Percentiles rank a stretch among this genome's conserved stretches.
These are phyloP conservation scores for Penicillium pulvis DNA, from an alignment of 495 filamentous ascomycete species.

Conservation along the genomic window DNA sequence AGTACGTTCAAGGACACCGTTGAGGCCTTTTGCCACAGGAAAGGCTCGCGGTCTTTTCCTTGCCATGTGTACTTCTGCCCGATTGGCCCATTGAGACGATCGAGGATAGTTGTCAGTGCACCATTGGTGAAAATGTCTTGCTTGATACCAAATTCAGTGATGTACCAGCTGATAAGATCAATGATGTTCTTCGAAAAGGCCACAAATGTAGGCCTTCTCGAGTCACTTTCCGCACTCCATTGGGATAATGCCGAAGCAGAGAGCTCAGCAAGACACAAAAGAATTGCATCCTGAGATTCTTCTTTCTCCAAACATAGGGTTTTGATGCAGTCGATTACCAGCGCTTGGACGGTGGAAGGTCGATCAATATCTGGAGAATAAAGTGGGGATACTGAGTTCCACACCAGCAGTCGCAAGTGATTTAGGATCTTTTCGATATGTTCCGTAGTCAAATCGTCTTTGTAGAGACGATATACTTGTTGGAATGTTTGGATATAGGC, in stretches of 20 bases:
- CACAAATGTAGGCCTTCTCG: constrained; percentile 70
- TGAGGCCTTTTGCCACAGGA: constrained; percentile 80
- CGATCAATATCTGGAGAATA: constrained; percentile 87
- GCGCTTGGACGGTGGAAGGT: constrained; percentile 73
- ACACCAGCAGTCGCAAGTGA: constrained; percentile 60
- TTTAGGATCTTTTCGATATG: constrained; percentile 57
- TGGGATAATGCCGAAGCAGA: constrained; percentile 62
- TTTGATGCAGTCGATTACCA: constrained; percentile 72
- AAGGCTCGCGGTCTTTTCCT: constrained; percentile 57
- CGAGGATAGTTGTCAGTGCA: constrained; percentile 59
- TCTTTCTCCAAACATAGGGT: constrained; percentile 68
- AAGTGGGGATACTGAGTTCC: constrained; percentile 68
- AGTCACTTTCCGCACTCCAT: constrained; percentile 36
- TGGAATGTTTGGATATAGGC: constrained; percentile 78
- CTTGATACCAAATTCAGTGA: constrained; percentile 63
- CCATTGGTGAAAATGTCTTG: constrained; percentile 65
- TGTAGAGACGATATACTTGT: constrained; percentile 79
- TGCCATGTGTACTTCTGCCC: constrained; percentile 72
- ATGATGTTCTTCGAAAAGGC: constrained; percentile 82
- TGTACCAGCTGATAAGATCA: constrained; percentile 63
- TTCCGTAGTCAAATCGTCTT: constrained; percentile 59
- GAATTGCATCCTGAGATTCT: constrained; percentile 66
- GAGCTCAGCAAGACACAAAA: constrained; percentile 68
- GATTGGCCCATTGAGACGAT: constrained; percentile 67
- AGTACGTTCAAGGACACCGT: constrained; percentile 68